phyloP scores from a whole-genome alignment of 1,284 basidiomycete species.

The Apiotrichum gracile region DNA sequence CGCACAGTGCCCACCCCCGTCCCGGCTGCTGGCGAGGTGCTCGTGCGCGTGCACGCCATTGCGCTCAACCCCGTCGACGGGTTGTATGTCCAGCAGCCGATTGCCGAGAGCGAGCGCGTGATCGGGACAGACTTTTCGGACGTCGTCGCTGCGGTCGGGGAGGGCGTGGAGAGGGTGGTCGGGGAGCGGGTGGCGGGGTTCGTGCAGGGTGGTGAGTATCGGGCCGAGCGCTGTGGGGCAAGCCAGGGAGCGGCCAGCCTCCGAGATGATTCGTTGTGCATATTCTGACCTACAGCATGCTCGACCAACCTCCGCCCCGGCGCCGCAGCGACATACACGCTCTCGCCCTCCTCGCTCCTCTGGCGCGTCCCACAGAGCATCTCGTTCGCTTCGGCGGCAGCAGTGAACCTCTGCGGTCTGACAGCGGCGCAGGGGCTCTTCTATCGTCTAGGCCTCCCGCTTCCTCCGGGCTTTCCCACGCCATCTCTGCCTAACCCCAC shows the following conservation, averaged over 20 bases:
- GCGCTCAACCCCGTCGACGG: constrained; percentile 15
- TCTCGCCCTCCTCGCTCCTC: not conserved
- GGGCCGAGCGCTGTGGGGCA: too few relatives aligned
- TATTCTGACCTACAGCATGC: constrained; percentile 5
- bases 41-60: constrained; percentile 6
- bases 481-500: not conserved
- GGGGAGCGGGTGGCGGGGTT: constrained; percentile 8
- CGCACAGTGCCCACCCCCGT: not conserved
- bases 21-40: not conserved
- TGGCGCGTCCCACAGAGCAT: constrained; percentile 2
- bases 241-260: too few relatives aligned
- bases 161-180: not conserved
- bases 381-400: not conserved
- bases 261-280: too few relatives aligned
- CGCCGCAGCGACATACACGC: constrained; percentile 7
- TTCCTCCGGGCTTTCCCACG: not conserved
- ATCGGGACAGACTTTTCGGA: constrained; percentile 12
- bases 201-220: constrained; percentile 3
- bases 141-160: not conserved
- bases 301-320: constrained; percentile 7
- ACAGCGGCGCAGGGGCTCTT: constrained; percentile 14
- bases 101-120: constrained; percentile 3
- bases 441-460: constrained; percentile 3
- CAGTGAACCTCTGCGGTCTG: constrained; percentile 11
- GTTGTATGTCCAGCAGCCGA: not conserved